Base-by-base conservation (phyloP, 2,329 filamentous ascomycete species). In the Cercospora janseana region DNA sequence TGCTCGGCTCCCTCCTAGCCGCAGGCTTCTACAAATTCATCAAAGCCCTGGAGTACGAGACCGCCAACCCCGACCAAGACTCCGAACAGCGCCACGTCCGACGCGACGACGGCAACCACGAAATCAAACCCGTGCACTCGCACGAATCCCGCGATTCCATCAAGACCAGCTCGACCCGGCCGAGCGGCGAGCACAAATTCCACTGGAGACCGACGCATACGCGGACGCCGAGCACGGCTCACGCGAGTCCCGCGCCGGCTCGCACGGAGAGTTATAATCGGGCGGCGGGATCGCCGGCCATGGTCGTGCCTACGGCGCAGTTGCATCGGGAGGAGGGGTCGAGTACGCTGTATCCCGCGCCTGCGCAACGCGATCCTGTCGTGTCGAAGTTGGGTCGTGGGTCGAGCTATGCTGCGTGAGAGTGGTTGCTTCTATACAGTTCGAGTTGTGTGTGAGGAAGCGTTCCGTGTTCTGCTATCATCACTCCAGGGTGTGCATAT, bases 11-110 rank as follows among this genome's bases (percentile, higher is more conserved):
- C 12, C 42, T 65, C 13, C 42, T 67, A 2, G 62, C 63, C 2
- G 62, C 59, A 2, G 59, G 57, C 2, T 67, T 67, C 52, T 67
- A 65, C 58, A 66, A 65, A 34, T 59, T 65, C 47, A 59, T 66
- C 54, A 62, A 66, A 45, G 49, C 58, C 6, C 53, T 66, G 15
- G 63, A 65, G 41, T 67, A 67, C 53, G 61, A 63, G 55, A 66
- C 60, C 21, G 65, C 63, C 13, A 67, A 67, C 34, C 62, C 62
- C 8, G 50, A 49, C 16, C 52, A 53, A 13, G 54, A 57, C 24
- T 27, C 38, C 12, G 34, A n/a, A n/a, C n/a, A n/a, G n/a, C n/a
- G n/a, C n/a, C n/a, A n/a, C n/a, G n/a, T n/a, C n/a, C n/a, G n/a
- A n/a, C n/a, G n/a, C n/a, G n/a, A 34, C 13, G 35, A 38, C 10